phyloP scores from a whole-genome alignment of 331 rosid species.

The Rhamnella rubrinervis region DNA sequence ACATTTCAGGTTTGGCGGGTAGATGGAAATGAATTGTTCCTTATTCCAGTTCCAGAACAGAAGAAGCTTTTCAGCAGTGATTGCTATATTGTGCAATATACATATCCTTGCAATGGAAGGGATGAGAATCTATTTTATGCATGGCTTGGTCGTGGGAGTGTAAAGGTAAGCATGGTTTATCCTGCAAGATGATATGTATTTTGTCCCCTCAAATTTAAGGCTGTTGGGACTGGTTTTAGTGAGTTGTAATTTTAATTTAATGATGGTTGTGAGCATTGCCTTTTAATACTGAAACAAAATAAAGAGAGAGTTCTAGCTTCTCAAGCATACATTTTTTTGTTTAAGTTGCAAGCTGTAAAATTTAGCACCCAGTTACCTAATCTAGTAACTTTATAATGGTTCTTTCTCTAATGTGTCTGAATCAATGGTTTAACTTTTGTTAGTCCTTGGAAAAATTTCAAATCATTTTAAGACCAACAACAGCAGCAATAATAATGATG shows the following conservation, averaged over 20 bases:
- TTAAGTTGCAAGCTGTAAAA: neutral
- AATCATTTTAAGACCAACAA: neutral
- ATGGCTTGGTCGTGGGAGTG: slow-evolving; percentile 71
- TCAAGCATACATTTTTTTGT: slow-evolving; percentile 2
- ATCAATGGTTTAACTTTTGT: slow-evolving; percentile 3
- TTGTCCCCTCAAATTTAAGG: slow-evolving; percentile 12
- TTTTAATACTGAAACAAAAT: neutral
- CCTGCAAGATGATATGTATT: neutral
- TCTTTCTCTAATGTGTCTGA: slow-evolving; percentile 14
- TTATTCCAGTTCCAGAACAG: slow-evolving; percentile 55
- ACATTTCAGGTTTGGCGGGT: slow-evolving; percentile 80
- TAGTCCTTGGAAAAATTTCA: slow-evolving; percentile 18
- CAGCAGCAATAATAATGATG: no score
- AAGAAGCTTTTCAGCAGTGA: slow-evolving; percentile 75
- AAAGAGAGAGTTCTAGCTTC: neutral
- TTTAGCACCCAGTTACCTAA: neutral
- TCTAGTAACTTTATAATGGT: neutral
- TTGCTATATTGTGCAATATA: slow-evolving; percentile 76
- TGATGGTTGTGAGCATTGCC: neutral
- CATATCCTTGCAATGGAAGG: slow-evolving; percentile 66
- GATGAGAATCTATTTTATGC: slow-evolving; percentile 72
- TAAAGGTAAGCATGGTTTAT: slow-evolving; percentile 46
- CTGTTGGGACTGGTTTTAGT: neutral
- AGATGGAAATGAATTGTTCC: slow-evolving; percentile 61
- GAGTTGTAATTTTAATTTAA: neutral